phyloP scores from a whole-genome alignment of 306 rosid genomes.

The Vigna angularis region DNA sequence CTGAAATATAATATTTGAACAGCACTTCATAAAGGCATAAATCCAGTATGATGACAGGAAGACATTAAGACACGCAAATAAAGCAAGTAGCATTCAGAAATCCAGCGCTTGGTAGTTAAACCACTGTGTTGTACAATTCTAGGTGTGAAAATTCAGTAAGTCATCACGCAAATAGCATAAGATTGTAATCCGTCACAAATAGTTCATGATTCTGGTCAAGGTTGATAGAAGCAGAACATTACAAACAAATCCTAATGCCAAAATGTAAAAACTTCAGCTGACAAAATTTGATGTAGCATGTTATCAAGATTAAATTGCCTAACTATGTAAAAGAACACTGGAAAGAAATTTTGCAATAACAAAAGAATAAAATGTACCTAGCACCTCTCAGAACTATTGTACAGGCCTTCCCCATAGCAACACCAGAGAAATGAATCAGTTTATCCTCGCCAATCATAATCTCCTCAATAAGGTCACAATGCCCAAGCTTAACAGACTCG shows the following conservation, averaged over 20 bases:
- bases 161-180: neutral
- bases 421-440: constrained; percentile 94
- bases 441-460: constrained; percentile 98
- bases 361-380: constrained; percentile 58
- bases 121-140: neutral
- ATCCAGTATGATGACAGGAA: neutral
- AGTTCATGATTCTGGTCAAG: neutral
- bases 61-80: neutral
- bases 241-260: constrained; percentile 3
- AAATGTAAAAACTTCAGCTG: neutral
- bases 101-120: neutral
- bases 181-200: constrained; percentile 2
- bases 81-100: neutral
- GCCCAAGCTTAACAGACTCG: constrained; percentile 94
- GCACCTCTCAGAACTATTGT: constrained; percentile 93
- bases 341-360: neutral
- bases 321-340: neutral
- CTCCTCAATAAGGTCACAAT: constrained; percentile 89
- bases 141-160: constrained; percentile 2
- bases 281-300: constrained; percentile 11
- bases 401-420: constrained; percentile 96
- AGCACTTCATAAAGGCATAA: constrained; percentile 22
- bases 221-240: constrained; percentile 3
- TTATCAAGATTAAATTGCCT: constrained; percentile 21
- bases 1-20: neutral